Evolutionary conservation across 257 asterid genomes (phyloP).

Genomic region (Solanum pimpinellifolium): DNA sequence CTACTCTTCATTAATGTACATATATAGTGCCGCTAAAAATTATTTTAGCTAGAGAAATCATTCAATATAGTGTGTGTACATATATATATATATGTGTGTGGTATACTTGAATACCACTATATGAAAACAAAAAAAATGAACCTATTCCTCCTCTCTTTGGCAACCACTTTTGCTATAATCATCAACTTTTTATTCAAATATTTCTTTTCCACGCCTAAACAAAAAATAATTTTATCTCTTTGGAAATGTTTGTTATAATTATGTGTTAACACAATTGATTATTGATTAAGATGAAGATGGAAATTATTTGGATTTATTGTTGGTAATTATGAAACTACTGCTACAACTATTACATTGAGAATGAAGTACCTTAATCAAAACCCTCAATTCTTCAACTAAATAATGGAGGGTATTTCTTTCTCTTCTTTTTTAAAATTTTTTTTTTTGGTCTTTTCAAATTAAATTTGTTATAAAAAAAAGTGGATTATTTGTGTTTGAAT

Average conservation of each 20-base stretch:
- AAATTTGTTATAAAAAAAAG: neutral
- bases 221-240: neutral
- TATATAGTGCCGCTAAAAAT: no score
- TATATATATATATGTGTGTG: no score
- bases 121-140: neutral
- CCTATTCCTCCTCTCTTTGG: neutral
- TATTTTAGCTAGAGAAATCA: no score
- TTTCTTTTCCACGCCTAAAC: neutral
- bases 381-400: neutral
- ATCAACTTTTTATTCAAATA: neutral
- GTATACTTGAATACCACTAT: neutral
- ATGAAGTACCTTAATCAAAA: neutral
- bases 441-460: neutral
- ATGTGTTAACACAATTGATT: neutral
- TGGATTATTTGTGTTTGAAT: no score
- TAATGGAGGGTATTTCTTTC: neutral
- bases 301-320: neutral
- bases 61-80: no score
- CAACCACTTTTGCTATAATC: neutral
- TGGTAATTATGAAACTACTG: neutral
- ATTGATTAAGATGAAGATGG: neutral
- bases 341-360: neutral
- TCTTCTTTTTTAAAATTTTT: no score
- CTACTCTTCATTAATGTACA: no score
- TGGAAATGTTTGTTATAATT: neutral